Conservation (phyloP, 192 early-diverging fungal genomes). For the Linnemannia schmuckeri region DNA sequence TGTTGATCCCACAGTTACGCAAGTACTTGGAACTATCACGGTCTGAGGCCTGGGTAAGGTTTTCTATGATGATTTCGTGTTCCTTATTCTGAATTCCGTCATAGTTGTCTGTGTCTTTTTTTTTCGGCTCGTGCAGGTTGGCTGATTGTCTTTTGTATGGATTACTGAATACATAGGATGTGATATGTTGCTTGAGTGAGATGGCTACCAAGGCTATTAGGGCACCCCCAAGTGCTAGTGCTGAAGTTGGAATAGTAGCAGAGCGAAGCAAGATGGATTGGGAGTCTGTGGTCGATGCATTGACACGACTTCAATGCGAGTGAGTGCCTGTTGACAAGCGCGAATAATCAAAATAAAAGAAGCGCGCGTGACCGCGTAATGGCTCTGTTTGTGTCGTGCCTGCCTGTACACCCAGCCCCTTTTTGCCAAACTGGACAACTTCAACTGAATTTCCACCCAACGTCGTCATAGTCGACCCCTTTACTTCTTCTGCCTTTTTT, state of each 20-base stretch:
- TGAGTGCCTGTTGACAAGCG: not conserved
- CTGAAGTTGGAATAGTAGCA: not conserved
- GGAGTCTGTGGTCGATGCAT: not conserved
- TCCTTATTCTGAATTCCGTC: slow-evolving; percentile 9
- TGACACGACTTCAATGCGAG: not conserved
- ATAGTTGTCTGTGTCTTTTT: not conserved
- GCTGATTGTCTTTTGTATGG: not conserved
- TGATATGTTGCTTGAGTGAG: not conserved
- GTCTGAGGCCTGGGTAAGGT: slow-evolving; percentile 29
- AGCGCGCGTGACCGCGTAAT: not conserved
- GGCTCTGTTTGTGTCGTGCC: too few relatives aligned
- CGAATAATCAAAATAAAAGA: slow-evolving; percentile 2
- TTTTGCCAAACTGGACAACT: not conserved
- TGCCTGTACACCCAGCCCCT: too few relatives aligned
- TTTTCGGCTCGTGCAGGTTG: not conserved
- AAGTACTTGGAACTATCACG: slow-evolving; percentile 20
- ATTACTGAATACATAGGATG: not conserved
- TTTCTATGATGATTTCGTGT: not conserved
- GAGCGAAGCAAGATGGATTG: not conserved
- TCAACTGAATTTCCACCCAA: not conserved
- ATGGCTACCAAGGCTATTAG: not conserved
- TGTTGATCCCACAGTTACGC: not conserved
- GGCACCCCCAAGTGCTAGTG: not conserved
- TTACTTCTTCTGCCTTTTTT: not conserved
- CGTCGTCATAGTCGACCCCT: not conserved